Evolutionary conservation across 176 grass and related monocot species (phyloP).

Genomic region (Poa pratensis): DNA sequence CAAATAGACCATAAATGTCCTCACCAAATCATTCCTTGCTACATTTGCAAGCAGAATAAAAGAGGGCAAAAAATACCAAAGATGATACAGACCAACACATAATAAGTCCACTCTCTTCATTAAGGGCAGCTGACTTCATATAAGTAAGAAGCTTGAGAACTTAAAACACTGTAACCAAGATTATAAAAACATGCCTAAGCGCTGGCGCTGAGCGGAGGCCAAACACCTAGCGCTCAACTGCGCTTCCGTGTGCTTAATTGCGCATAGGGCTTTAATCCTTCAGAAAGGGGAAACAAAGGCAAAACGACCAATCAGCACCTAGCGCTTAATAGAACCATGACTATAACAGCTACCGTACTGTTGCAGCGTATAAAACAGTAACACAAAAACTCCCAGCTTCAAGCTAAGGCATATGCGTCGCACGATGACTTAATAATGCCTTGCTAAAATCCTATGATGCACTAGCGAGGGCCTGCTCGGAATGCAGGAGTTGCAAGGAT

Average conservation of each 20-base stretch:
- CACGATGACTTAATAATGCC: neutral
- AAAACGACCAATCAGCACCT: too few relatives aligned
- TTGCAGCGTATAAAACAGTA: neutral
- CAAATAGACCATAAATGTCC: neutral
- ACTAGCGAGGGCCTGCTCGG: neutral
- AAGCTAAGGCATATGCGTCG: neutral
- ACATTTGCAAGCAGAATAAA: neutral
- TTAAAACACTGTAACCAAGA: neutral
- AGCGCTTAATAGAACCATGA: too few relatives aligned
- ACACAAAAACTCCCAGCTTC: neutral
- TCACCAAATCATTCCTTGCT: neutral
- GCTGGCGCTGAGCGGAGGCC: too few relatives aligned
- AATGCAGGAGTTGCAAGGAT: neutral
- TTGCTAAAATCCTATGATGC: neutral
- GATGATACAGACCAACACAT: neutral
- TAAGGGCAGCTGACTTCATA: neutral
- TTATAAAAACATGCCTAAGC: too few relatives aligned
- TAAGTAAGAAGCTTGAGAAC: neutral
- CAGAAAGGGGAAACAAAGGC: too few relatives aligned
- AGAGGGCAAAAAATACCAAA: neutral
- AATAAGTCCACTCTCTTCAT: neutral
- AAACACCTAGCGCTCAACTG: too few relatives aligned
- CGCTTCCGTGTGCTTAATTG: too few relatives aligned
- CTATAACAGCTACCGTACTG: neutral
- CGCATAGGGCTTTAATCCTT: too few relatives aligned